Evolutionary conservation across 2,329 filamentous ascomycete species (phyloP), one percentile per base, ranked within the genome.

Genomic region (Aspergillus nomiae): DNA sequence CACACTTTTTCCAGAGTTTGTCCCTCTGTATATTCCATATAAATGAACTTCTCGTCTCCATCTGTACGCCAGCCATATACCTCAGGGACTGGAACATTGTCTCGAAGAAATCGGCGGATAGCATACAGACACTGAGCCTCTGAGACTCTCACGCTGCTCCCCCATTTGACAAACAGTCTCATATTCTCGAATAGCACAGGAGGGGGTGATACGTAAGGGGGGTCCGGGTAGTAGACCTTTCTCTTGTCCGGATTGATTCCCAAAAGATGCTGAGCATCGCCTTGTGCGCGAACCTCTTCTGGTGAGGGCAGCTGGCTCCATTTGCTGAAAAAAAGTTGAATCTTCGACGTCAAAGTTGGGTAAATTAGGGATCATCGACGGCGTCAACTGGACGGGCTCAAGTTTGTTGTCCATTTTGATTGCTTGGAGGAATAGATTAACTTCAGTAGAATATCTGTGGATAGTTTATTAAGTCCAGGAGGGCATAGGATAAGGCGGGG

Each of bases 81-180:
- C 62, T 79, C 75, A 14, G 76, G 77, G 38, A 78, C 76, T 9
- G 75, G 76, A 21, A 78, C 69, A 56, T 59, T 9, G 30, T 66
- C 65, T 32, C 61, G 41, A 8, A 77, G 61, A 26, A 65, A 43
- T 19, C 59, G 56, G 43, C 62, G 58, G 56, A 77, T 57, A 16
- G 66, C 67, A 69, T 73, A 77, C 16, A 78, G 71, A 60, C 58
- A 69, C 65, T 74, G 71, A 26, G 63, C 76, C 63, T 79, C 76
- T 6, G 71, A 63, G 55, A 76, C 58, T 21, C 59, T 58, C 9
- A 72, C 63, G 24, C 61, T 16, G 34, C 45, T 64, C 60, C 74
- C 76, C 67, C 70, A 76, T 62, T 78, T 79, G 21, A 78, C 73
- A 59, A 78, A 65, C 34, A 78, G 65, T 12, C 69, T 67, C 41